Evolutionary conservation across 2,329 filamentous ascomycete genomes (phyloP).

Genomic region (Paraconiothyrium brasiliense): DNA sequence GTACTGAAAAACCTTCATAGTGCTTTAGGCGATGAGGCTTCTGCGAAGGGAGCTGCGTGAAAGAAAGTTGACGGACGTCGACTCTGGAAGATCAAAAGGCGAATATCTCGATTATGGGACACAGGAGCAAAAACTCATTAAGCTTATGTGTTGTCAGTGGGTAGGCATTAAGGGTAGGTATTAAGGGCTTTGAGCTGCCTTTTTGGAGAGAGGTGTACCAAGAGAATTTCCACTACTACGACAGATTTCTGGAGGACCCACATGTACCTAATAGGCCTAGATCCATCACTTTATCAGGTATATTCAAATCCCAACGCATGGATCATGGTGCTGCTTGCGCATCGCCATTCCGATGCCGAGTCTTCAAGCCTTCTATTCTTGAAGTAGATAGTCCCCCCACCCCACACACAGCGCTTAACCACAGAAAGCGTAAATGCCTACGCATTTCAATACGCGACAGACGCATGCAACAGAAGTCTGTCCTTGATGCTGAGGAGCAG

Average conservation of each 20-base stretch:
- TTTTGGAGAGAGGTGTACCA: too few species aligned
- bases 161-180: too few species aligned
- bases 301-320: too few species aligned
- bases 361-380: not conserved
- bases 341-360: not conserved
- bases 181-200: too few species aligned
- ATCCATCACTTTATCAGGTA: too few species aligned
- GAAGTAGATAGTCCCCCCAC: not conserved
- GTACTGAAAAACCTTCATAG: not conserved
- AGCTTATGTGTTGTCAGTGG: too few species aligned
- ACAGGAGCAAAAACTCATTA: too few species aligned
- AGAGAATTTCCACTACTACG: too few species aligned
- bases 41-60: not conserved
- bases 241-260: too few species aligned
- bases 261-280: too few species aligned
- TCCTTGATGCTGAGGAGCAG: not conserved
- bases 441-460: not conserved
- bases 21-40: not conserved
- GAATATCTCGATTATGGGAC: not conserved
- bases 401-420: too few species aligned
- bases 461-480: not conserved
- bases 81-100: not conserved
- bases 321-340: not conserved
- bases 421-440: not conserved
- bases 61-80: not conserved